These are phyloP conservation scores for Lachancea mirantina DNA, from an alignment of 805 yeast species.

Conservation along the genomic window DNA sequence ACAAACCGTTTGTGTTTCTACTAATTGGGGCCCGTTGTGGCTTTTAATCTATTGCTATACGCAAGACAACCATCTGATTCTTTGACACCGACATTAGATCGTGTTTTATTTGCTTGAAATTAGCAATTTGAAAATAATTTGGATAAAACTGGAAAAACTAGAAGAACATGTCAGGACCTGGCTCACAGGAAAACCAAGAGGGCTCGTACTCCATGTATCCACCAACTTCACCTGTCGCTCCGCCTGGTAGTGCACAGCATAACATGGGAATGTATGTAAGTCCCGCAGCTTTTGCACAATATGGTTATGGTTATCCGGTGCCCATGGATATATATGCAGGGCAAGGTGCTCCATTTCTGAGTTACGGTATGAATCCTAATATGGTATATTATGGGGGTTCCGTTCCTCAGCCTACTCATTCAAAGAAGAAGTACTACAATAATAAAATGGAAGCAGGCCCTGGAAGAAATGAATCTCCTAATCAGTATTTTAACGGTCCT, in stretches of 20 bases:
- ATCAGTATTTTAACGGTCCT: slow-evolving; percentile 15
- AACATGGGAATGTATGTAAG: slow-evolving; percentile 8
- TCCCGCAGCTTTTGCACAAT: slow-evolving; percentile 8
- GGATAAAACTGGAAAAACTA: no score
- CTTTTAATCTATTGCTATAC: no score
- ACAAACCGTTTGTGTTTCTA: no score
- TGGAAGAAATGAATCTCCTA: slow-evolving; percentile 9
- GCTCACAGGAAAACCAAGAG: slow-evolving; percentile 19
- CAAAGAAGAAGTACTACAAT: slow-evolving; percentile 8
- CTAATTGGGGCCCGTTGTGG: no score
- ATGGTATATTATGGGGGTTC: slow-evolving; percentile 20
- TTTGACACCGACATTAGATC: no score
- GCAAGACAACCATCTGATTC: no score
- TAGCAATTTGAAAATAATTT: not conserved
- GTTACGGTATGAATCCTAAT: slow-evolving; percentile 21
- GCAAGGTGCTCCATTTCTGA: slow-evolving; percentile 10
- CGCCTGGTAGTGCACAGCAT: slow-evolving; percentile 23
- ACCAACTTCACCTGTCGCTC: slow-evolving; percentile 25
- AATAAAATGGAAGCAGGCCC: slow-evolving; percentile 2
- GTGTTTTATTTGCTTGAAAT: not conserved
- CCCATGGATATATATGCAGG: slow-evolving; percentile 18
- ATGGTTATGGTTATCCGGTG: slow-evolving; percentile 13
- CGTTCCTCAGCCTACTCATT: slow-evolving; percentile 7
- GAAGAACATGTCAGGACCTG: slow-evolving; percentile 6
- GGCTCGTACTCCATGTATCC: slow-evolving; percentile 31